Percentiles rank a stretch among this genome's conserved stretches.
These are phyloP conservation scores for Huntiella omanensis DNA, from an alignment of 2,329 filamentous ascomycete genomes.

Conservation along the genomic window DNA sequence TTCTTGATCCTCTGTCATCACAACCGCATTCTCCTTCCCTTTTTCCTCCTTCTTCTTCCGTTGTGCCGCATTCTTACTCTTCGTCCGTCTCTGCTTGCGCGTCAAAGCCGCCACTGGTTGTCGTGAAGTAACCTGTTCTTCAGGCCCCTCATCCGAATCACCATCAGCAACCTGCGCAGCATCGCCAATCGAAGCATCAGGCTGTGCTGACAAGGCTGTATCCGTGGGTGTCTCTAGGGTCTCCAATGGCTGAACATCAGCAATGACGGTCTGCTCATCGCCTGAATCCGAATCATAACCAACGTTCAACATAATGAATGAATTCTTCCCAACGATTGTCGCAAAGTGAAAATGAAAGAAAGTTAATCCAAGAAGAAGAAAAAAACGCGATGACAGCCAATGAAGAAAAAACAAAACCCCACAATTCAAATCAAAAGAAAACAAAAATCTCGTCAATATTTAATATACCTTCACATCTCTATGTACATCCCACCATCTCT, in stretches of 20 bases:
- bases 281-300: constrained; percentile 7
- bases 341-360: background rate
- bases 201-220: no score
- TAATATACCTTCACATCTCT: background rate
- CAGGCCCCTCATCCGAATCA: background rate
- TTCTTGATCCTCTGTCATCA: background rate
- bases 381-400: background rate
- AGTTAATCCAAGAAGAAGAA: background rate
- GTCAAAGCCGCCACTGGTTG: constrained; percentile 7
- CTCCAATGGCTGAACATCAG: background rate
- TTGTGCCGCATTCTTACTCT: constrained; percentile 1
- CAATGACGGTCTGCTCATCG: background rate
- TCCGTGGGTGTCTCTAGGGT: background rate
- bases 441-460: background rate
- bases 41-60: constrained; percentile 1
- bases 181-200: no score
- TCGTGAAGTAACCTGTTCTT: constrained; percentile 3
- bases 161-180: no score
- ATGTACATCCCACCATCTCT: background rate
- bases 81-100: constrained; percentile 8
- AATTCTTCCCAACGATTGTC: background rate
- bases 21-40: background rate
- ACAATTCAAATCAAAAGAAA: background rate
- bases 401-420: background rate
- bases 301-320: constrained; percentile 3